These are phyloP conservation scores for Populus trichocarpa DNA, from an alignment of 441 rosid genomes.

Conservation along the genomic window DNA sequence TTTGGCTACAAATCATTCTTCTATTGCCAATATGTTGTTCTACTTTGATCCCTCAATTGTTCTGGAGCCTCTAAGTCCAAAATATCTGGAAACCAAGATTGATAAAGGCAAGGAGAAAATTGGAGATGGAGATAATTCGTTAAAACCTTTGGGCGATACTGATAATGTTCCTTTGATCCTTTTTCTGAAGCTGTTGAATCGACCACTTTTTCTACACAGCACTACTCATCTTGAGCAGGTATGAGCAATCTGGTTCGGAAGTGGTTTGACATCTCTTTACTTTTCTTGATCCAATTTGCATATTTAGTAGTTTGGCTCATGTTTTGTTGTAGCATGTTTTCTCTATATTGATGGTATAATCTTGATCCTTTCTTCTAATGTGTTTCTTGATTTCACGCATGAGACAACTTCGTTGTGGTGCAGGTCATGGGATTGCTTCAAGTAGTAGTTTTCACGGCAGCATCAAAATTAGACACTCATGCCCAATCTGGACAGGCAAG, in stretches of 20 bases:
- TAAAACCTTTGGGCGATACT: conserved; percentile 31
- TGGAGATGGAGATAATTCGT: conserved; percentile 37
- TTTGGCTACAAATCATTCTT: conserved; percentile 82
- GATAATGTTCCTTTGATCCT: conserved; percentile 65
- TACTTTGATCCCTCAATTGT: conserved; percentile 62
- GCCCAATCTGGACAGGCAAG: conserved; percentile 36
- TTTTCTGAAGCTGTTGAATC: conserved; percentile 79
- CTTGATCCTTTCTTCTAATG: not conserved
- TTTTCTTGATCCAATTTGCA: not conserved
- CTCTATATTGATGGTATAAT: not conserved
- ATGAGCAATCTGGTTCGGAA: conserved; percentile 1
- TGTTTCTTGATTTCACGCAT: not conserved
- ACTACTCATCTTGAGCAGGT: conserved; percentile 91
- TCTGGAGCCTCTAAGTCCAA: conserved; percentile 38
- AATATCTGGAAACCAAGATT: conserved; percentile 41
- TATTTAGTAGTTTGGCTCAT: not conserved
- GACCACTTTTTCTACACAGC: conserved; percentile 73
- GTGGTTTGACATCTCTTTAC: not conserved
- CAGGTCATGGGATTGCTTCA: conserved; percentile 91
- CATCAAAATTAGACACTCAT: conserved; percentile 57
- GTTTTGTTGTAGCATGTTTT: not conserved
- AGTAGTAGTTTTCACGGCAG: conserved; percentile 69
- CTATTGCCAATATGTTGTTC: conserved; percentile 85
- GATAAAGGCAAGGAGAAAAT: conserved; percentile 83
- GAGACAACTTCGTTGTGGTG: conserved; percentile 5